Base-by-base conservation (phyloP, 2,329 filamentous ascomycete species). In the Geoglossum cookeanum region DNA sequence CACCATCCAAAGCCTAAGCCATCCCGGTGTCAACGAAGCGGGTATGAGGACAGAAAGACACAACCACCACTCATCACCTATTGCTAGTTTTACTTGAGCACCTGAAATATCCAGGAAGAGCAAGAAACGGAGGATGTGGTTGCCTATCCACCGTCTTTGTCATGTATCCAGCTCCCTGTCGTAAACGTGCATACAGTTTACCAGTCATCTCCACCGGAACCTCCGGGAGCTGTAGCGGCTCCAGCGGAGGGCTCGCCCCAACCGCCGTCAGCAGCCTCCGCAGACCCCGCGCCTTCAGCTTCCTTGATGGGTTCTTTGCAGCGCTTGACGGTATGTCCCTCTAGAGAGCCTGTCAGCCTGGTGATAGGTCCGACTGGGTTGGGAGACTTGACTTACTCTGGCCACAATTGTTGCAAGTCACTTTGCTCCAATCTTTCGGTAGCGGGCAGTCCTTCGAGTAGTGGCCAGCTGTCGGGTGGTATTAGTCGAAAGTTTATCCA, bases 361-460 rank as follows among this genome's bases (percentile, higher is more conserved):
- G 58, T 57, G 55, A 32, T 30, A 1, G 4, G 27, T 17, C 22
- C 30, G 27, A 49, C 27, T n/a, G 27, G 15, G 17, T 22, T 35
- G 13, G 49, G 9, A 39, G 1, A 11, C 32, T 49, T 49, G 27
- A 57, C 61, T 55, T 63, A 73, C 71, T 71, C 56, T 73, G 68
- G 11, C 68, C 67, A 53, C 72, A 74, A 33, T 69, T 70, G 60
- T 67, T 71, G 62, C 72, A 74, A 58, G 71, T 68, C 29, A 74
- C 71, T 48, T 67, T 69, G 1, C 66, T 68, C 64, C 67, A 74
- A 58, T 74, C 68, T 45, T 67, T 69, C 17, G 70, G 69, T 60
- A 71, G 63, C 4, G 71, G 64, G 57, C 72, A 74, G n/a, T 74
- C 71, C 15, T 68, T 69, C 52, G 65, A 65, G 57, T 66, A 67